Base-by-base conservation (phyloP, 441 rosid species). In the Erodium moschatum region DNA sequence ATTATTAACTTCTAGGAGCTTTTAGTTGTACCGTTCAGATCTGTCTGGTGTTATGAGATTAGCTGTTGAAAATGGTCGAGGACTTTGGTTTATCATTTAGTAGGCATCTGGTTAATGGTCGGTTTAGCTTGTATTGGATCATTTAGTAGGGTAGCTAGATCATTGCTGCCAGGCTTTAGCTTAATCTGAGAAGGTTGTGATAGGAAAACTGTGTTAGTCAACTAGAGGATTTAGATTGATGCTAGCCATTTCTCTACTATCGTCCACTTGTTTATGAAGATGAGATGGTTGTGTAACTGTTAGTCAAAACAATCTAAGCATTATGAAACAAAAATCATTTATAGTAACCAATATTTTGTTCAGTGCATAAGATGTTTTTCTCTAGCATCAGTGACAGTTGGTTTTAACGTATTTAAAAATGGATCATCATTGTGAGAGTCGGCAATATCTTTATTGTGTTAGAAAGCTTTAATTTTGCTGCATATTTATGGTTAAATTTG, bases 61-160 rank as follows among this genome's bases (percentile, higher is more conserved):
- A 46, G n/a, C 52, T 42, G 48, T 0, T 9, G 48, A 19, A 56
- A 56, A 8, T 18, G 11, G 62, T 56, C 21, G 19, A 18, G 64
- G 27, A 19, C 11, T 19, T 58, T 9, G n/a, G 7, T 60, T 20
- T 20, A 21, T 60, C 29, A 19, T 60, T 10, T 60, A 60, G 15
- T 60, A 20, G 31, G 29, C 10, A 10, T 60, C n/a, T 4, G 29
- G 64, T 60, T 10, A 8, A 60, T 0, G 64, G 63, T 20, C 15
- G 27, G 63, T 20, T 46, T 46, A 12, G 27, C n/a, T n/a, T n/a
- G n/a, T n/a, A n/a, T n/a, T n/a, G n/a, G n/a, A n/a, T n/a, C n/a
- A n/a, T n/a, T n/a, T n/a, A n/a, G n/a, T n/a, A n/a, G 52, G 52
- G 10, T 46, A 46, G 52, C 52, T 46, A 46, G 52, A 46, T 46